A percentile compares a stretch with the other conserved stretches of the same genome.
phyloP scores from a whole-genome alignment of 352 stramenopile species.

The Discostella stelligera region DNA sequence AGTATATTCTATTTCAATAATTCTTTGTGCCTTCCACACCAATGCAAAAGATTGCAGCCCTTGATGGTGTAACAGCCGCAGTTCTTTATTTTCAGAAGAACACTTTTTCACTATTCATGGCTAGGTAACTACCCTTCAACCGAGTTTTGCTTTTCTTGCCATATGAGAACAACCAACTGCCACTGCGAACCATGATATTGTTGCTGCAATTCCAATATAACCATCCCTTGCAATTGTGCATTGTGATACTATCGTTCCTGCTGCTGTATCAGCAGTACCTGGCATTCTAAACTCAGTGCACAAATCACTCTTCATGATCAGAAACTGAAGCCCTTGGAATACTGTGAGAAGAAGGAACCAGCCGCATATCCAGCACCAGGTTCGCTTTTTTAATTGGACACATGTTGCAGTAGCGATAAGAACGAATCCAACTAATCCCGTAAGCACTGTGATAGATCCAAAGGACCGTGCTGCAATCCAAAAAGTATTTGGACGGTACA shows the following conservation, averaged over 20 bases:
- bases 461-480: constrained; percentile 25
- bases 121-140: not conserved
- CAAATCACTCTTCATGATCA: constrained; percentile 35
- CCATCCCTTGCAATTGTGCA: constrained; percentile 30
- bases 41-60: too few species aligned
- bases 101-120: too few species aligned
- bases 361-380: constrained; percentile 15
- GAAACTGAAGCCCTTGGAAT: constrained; percentile 38
- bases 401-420: constrained; percentile 37
- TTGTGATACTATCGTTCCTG: constrained; percentile 2
- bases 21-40: too few species aligned
- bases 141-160: not conserved
- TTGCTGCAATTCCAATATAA: constrained; percentile 24
- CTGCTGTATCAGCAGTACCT: not conserved
- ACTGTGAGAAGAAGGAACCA: constrained; percentile 36
- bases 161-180: constrained; percentile 31
- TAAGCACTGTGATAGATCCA: constrained; percentile 7
- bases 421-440: constrained; percentile 20
- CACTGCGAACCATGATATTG: constrained; percentile 31
- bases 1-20: too few species aligned
- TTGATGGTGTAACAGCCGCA: too few species aligned
- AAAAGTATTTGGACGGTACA: constrained; percentile 12
- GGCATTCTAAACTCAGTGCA: constrained; percentile 14
- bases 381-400: constrained; percentile 35
- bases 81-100: too few species aligned